These are phyloP conservation scores for Monosporascus sp. DNA, from an alignment of 2,329 filamentous ascomycete species.

Conservation along the genomic window DNA sequence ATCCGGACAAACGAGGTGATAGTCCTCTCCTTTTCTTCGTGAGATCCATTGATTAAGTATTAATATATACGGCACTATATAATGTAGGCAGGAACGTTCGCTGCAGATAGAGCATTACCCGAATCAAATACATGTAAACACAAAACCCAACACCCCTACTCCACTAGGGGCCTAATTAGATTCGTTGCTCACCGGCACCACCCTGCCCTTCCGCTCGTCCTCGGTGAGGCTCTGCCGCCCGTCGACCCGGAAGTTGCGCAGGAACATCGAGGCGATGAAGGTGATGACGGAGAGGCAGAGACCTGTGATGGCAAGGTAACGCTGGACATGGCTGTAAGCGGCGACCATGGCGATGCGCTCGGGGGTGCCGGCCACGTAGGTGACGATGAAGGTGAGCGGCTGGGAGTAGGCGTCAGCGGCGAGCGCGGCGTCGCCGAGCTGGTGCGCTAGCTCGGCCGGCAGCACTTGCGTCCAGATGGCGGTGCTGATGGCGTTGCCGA, in stretches of 20 bases:
- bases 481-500: conserved; percentile 56
- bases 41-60: too few relatives aligned
- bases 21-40: too few relatives aligned
- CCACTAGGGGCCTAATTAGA: too few relatives aligned
- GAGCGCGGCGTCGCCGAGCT: conserved; percentile 32
- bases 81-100: too few relatives aligned
- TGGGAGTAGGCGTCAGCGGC: conserved; percentile 29
- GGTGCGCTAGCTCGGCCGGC: conserved; percentile 35
- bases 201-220: not conserved
- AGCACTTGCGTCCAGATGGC: conserved; percentile 58
- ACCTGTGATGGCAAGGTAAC: conserved; percentile 41
- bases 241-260: not conserved
- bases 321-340: conserved; percentile 42
- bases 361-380: conserved; percentile 36
- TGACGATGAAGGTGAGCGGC: conserved; percentile 26
- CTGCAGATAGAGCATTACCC: too few relatives aligned
- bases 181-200: too few relatives aligned
- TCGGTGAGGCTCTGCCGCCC: not conserved
- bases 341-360: conserved; percentile 38
- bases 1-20: too few relatives aligned
- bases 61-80: too few relatives aligned
- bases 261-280: not conserved
- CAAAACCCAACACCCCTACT: too few relatives aligned
- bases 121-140: too few relatives aligned
- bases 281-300: conserved; percentile 38